Conservation (phyloP, 192 early-diverging fungal species). For the Backusella westeae region DNA sequence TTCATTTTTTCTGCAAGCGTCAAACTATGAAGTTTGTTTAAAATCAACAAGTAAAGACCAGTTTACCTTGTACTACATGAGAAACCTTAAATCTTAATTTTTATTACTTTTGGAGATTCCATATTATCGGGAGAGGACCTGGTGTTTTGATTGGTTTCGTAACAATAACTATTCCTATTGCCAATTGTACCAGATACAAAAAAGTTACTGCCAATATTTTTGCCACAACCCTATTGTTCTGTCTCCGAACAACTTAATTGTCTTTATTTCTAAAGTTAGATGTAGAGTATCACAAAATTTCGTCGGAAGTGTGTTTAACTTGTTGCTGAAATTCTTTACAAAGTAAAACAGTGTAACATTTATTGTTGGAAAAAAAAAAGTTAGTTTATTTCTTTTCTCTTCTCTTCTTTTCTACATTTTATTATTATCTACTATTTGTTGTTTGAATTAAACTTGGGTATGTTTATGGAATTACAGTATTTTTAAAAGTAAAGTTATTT, state of each 20-base stretch:
- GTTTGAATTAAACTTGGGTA: neutral
- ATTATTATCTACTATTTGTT: neutral
- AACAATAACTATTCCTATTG: neutral
- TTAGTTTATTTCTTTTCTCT: neutral
- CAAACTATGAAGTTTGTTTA: neutral
- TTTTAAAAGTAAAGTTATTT: neutral
- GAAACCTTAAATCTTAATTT: neutral
- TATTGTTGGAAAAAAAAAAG: neutral
- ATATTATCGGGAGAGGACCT: neutral
- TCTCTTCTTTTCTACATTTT: neutral
- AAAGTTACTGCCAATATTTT: neutral
- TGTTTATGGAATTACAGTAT: neutral
- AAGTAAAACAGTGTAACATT: constrained; percentile 10
- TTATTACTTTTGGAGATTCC: neutral
- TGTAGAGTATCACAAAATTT: constrained; percentile 60
- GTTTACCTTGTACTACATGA: neutral
- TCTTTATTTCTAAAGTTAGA: neutral
- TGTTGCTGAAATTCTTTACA: constrained; percentile 56
- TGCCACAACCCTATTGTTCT: neutral
- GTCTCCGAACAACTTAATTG: constrained; percentile 1
- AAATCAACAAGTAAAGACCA: neutral
- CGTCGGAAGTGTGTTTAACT: constrained; percentile 73
- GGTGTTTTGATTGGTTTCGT: neutral
- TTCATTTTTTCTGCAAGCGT: neutral
- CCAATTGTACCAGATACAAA: neutral